Percentiles rank a stretch among this genome's conserved stretches.
These are phyloP conservation scores for Exophiala bonariae DNA, from an alignment of 2,329 filamentous ascomycete genomes.

Conservation along the genomic window DNA sequence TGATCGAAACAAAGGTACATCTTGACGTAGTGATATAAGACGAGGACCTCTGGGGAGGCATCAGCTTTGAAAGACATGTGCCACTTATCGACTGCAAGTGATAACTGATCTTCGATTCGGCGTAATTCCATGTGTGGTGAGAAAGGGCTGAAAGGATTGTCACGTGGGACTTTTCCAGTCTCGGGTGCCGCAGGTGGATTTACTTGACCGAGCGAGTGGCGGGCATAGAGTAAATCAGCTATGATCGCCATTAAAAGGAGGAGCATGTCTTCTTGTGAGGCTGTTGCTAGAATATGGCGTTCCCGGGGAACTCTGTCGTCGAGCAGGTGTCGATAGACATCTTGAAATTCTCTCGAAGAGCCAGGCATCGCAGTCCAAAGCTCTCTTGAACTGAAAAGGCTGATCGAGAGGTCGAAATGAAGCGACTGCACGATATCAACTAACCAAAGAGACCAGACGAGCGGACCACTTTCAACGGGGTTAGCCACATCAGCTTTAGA, in stretches of 20 bases:
- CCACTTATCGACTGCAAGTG: constrained; percentile 6
- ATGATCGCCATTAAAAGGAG: constrained; percentile 3
- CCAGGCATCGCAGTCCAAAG: constrained; percentile 2
- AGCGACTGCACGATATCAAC: background rate
- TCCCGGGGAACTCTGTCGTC: background rate
- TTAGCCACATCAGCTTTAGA: no score
- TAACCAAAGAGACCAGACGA: constrained; percentile 2
- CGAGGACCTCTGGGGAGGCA: constrained; percentile 1
- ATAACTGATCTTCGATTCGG: background rate
- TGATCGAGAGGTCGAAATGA: background rate
- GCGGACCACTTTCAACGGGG: no score
- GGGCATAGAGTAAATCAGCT: constrained; percentile 1
- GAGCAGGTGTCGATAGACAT: constrained; percentile 1
- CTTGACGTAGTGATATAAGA: constrained; percentile 5
- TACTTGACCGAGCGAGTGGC: background rate
- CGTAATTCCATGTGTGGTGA: background rate
- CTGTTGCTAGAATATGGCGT: background rate
- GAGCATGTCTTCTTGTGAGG: constrained; percentile 3
- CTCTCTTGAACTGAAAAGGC: constrained; percentile 2
- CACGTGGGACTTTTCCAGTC: background rate
- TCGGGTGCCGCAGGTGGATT: no score
- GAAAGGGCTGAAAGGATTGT: background rate
- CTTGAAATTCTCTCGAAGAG: constrained; percentile 1
- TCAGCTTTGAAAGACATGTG: background rate
- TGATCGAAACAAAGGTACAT: constrained; percentile 3